Base-by-base conservation (phyloP, 2,329 filamentous ascomycete genomes). In the Sarocladium kiliense region DNA sequence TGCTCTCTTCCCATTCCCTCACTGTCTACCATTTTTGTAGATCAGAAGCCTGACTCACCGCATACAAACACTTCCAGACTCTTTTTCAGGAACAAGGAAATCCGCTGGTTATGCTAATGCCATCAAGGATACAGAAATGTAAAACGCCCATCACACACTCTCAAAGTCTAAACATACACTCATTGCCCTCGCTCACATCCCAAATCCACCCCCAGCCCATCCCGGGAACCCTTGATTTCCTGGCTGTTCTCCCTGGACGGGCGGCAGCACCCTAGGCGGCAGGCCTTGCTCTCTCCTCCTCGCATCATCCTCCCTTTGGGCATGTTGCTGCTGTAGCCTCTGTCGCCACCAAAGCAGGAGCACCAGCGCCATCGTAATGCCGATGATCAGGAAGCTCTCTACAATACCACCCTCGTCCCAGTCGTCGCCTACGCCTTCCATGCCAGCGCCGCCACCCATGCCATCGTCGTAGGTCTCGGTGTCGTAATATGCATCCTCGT, bases 341-440 rank as follows among this genome's bases (percentile, higher is more conserved):
- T 90, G 86, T 19, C 89, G 78, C 68, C 94, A 93, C 70, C 91
- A 96, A 16, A 97, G 79, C 30, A 97, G 75, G 54, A 89, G 82
- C 0, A 88, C 84, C 54, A 97, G 77, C 1, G 85, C 84, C 14
- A 85, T 84, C 0, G 89, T 86, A 14, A 97, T 74, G 1, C 82
- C 86, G 14, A 97, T 77, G 58, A 99, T 95, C 44, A 96, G 76
- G 23, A 97, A 71, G 42, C 88, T 93, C 70, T 97, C 94, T 11
- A 97, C 56, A 16, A 96, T 74, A 12, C 90, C 89, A 47, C 91
- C 90, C 53, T 93, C 88, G 27, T 88, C 78, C 2, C 85, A 71
- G 2, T 86, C 85, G 57, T 84, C 78, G 14, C 47, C 78, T 23
- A 51, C 47, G 30, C 47, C 47, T 16, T 51, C 47, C 47, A 51